Evolutionary conservation across 1,139 yeast genomes (phyloP).

Genomic region (Eremothecium coryli): DNA sequence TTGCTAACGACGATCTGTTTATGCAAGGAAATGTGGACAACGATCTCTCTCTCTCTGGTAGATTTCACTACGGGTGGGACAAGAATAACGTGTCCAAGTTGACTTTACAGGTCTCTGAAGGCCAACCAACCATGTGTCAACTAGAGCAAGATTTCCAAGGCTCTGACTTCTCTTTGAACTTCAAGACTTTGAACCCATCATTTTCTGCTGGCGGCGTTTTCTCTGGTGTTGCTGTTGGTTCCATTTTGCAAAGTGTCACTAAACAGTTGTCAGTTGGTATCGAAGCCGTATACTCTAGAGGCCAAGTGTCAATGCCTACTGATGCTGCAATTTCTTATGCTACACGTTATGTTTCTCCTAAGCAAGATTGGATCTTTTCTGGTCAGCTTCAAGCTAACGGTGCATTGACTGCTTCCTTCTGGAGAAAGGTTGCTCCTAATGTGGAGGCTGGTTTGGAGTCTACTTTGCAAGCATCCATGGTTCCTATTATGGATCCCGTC

Average conservation of each 20-base stretch:
- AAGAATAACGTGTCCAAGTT: conserved; percentile 70
- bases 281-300: conserved; percentile 81
- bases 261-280: conserved; percentile 80
- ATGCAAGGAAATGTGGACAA: conserved; percentile 89
- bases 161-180: conserved; percentile 74
- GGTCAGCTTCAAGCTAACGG: conserved; percentile 95
- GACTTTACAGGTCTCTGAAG: conserved; percentile 78
- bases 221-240: conserved; percentile 87
- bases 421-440: conserved; percentile 85
- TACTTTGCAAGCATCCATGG: conserved; percentile 67
- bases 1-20: conserved; percentile 77
- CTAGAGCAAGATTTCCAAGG: conserved; percentile 95
- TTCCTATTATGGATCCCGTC: conserved; percentile 72
- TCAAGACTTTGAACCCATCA: conserved; percentile 87
- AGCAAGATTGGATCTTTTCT: conserved; percentile 74
- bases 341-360: conserved; percentile 77
- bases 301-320: conserved; percentile 71
- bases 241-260: conserved; percentile 81
- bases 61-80: conserved; percentile 89
- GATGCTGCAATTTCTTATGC: conserved; percentile 88
- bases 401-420: conserved; percentile 77
- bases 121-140: conserved; percentile 92
- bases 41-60: conserved; percentile 77
- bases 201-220: conserved; percentile 59
- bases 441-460: conserved; percentile 98